A percentile compares a stretch with the other conserved stretches of the same genome.
Evolutionary conservation across 495 filamentous ascomycete genomes (phyloP).

Genomic region (Apodospora peruviana): DNA sequence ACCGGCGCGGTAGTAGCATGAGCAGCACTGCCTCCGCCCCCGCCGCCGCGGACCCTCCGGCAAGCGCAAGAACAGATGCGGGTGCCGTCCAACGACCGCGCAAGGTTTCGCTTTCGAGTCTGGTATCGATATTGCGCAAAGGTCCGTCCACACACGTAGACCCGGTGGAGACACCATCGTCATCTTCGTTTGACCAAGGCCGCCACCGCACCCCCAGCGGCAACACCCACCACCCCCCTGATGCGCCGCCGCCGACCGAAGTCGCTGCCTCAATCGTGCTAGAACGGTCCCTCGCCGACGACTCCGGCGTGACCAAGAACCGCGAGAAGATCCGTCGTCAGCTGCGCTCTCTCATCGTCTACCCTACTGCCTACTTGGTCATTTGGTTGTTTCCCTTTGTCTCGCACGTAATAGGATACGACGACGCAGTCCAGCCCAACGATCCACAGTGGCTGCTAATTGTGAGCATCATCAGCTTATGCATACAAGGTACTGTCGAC

Average conservation of each 20-base stretch:
- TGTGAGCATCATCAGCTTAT: conserved; percentile 50
- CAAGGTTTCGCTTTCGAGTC: no score
- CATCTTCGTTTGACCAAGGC: no score
- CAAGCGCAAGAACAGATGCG: no score
- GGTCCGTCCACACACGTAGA: no score
- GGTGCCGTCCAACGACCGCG: no score
- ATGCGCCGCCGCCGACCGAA: no score
- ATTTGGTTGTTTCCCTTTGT: conserved; percentile 71
- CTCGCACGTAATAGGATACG: conserved; percentile 54
- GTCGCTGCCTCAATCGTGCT: no score
- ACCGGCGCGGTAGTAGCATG: not conserved
- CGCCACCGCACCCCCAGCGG: not conserved
- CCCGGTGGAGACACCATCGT: no score
- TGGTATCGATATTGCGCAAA: no score
- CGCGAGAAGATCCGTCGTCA: conserved; percentile 58
- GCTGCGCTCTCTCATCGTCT: conserved; percentile 63
- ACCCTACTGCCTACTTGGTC: conserved; percentile 63
- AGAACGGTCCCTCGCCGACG: conserved; percentile 8
- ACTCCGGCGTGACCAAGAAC: conserved; percentile 27
- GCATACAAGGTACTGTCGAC: conserved; percentile 59
- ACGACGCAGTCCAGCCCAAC: conserved; percentile 35
- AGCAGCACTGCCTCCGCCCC: no score
- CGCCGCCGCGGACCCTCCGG: no score
- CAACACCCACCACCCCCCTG: not conserved
- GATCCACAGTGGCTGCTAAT: conserved; percentile 51